These are phyloP conservation scores for Xylaria sp. DNA, from an alignment of 2,329 filamentous ascomycete species.

Conservation along the genomic window DNA sequence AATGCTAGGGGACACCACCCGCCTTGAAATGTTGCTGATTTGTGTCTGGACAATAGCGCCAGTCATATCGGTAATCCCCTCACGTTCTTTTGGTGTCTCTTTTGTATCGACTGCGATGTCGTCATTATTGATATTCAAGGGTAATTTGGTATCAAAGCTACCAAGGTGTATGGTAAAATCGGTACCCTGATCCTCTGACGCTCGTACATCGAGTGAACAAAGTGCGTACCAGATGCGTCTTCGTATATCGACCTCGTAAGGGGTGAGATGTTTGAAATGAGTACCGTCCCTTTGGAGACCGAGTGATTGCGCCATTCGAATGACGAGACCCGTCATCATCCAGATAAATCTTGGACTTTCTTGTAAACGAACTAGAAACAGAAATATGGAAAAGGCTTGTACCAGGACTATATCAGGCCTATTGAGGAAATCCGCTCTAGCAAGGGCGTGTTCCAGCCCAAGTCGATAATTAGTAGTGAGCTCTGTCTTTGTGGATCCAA, in stretches of 20 bases:
- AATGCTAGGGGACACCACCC: conserved; percentile 51
- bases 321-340: conserved; percentile 68
- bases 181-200: conserved; percentile 71
- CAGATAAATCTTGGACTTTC: conserved; percentile 59
- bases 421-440: conserved; percentile 61
- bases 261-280: conserved; percentile 61
- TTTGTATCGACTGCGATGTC: conserved; percentile 56
- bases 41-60: conserved; percentile 54
- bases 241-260: conserved; percentile 71
- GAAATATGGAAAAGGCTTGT: conserved; percentile 63
- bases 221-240: conserved; percentile 70
- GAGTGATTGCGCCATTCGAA: conserved; percentile 68
- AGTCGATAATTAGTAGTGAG: conserved; percentile 55
- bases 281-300: conserved; percentile 69
- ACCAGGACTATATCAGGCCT: conserved; percentile 62
- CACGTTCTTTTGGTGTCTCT: conserved; percentile 51
- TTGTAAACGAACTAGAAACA: conserved; percentile 62
- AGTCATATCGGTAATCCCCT: conserved; percentile 61
- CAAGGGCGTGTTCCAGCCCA: conserved; percentile 60
- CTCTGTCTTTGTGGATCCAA: conserved; percentile 54
- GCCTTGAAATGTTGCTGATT: conserved; percentile 52
- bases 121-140: conserved; percentile 60
- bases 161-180: conserved; percentile 68
- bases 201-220: conserved; percentile 68
- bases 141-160: conserved; percentile 68